Percentiles rank a stretch among this genome's conserved stretches.
These are phyloP conservation scores for Wickerhamiella siamensis DNA, from an alignment of 805 yeast genomes.

Conservation along the genomic window DNA sequence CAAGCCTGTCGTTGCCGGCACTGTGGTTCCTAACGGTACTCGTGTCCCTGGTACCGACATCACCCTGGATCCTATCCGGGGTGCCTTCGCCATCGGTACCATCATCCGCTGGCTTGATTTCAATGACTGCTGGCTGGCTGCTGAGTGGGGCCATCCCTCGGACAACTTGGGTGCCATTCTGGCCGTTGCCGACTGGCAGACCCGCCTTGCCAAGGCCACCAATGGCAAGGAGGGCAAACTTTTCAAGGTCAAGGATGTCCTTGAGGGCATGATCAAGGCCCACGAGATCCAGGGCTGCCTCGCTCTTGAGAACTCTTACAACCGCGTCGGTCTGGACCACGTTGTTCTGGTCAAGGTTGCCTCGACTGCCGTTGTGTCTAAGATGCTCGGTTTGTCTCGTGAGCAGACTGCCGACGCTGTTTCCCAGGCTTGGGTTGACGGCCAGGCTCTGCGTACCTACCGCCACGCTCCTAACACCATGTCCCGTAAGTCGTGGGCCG, in stretches of 20 bases:
- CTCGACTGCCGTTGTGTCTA: slow-evolving; percentile 44
- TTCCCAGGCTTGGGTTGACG: slow-evolving; percentile 49
- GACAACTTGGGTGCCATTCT: slow-evolving; percentile 47
- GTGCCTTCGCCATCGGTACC: slow-evolving; percentile 44
- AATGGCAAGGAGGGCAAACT: slow-evolving; percentile 28
- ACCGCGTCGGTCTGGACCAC: slow-evolving; percentile 46
- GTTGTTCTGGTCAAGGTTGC: slow-evolving; percentile 46
- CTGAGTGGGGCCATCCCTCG: slow-evolving; percentile 59
- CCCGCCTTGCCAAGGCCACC: slow-evolving; percentile 32
- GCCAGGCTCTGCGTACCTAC: slow-evolving; percentile 43
- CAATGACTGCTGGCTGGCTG: slow-evolving; percentile 54
- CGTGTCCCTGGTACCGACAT: slow-evolving; percentile 38
- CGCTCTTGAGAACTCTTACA: slow-evolving; percentile 47
- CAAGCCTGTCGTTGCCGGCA: slow-evolving; percentile 46
- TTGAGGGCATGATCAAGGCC: slow-evolving; percentile 46
- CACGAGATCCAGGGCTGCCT: slow-evolving; percentile 49
- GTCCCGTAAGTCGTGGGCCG: slow-evolving; percentile 54
- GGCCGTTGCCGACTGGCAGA: slow-evolving; percentile 43
- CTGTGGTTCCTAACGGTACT: slow-evolving; percentile 41
- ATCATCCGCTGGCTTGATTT: slow-evolving; percentile 46
- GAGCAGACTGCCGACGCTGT: slow-evolving; percentile 42
- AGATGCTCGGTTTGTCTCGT: slow-evolving; percentile 35
- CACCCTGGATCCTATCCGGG: slow-evolving; percentile 41
- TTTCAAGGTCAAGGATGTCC: slow-evolving; percentile 36
- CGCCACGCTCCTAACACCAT: slow-evolving; percentile 54